Evolutionary conservation across 2,329 filamentous ascomycete genomes (phyloP).

Genomic region (Amylocarpus encephaloides): DNA sequence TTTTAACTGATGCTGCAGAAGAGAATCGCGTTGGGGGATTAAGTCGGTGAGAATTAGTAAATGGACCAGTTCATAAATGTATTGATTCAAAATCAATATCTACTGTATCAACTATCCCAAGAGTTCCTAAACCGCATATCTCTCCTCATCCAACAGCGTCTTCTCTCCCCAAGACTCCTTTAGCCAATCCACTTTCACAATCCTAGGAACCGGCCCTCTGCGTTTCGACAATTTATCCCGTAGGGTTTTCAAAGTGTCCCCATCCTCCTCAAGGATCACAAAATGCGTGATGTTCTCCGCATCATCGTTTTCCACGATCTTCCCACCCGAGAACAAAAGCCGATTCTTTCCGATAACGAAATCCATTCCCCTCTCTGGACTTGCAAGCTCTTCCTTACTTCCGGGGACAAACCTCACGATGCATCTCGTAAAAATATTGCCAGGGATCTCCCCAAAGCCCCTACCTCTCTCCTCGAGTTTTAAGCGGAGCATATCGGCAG

Average conservation of each 20-base stretch:
- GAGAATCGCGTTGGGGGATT: too few species aligned
- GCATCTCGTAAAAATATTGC: conserved; percentile 44
- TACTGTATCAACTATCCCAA: too few species aligned
- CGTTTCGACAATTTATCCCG: conserved; percentile 39
- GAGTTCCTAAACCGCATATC: conserved; percentile 31
- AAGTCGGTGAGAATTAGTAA: too few species aligned
- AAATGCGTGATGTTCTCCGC: conserved; percentile 63
- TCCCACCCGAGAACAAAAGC: conserved; percentile 64
- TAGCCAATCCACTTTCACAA: conserved; percentile 69
- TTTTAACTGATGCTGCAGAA: too few species aligned
- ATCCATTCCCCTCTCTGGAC: conserved; percentile 25
- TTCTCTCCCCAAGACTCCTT: conserved; percentile 72
- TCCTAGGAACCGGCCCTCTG: conserved; percentile 50
- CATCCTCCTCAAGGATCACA: conserved; percentile 46
- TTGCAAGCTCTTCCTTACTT: conserved; percentile 3
- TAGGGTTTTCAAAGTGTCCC: conserved; percentile 38
- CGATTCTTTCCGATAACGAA: conserved; percentile 47
- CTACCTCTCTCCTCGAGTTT: conserved; percentile 52
- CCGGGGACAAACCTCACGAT: conserved; percentile 35
- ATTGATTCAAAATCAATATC: too few species aligned
- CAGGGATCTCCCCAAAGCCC: conserved; percentile 42
- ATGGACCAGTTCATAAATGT: too few species aligned
- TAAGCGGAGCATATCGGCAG: conserved; percentile 42
- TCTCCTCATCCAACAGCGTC: conserved; percentile 75
- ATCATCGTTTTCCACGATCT: conserved; percentile 43